Evolutionary conservation across 2,329 filamentous ascomycete species (phyloP).

Genomic region (Tolypocladium cylindrosporum): DNA sequence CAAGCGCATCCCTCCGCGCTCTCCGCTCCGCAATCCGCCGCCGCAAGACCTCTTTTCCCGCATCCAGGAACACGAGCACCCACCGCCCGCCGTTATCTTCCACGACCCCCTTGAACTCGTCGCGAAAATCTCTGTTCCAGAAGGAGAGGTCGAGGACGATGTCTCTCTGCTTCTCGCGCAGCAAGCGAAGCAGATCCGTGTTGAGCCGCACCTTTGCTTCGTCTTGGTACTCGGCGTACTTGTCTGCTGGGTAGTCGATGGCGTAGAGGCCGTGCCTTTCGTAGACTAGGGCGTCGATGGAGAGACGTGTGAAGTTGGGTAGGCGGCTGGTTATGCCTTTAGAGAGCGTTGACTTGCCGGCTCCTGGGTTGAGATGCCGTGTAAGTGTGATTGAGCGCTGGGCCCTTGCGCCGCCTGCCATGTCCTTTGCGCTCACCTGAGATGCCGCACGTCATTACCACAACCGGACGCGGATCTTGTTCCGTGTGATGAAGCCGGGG

Average conservation of each 20-base stretch:
- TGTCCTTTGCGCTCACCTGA: background rate
- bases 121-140: background rate
- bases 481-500: background rate
- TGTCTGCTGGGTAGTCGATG: background rate
- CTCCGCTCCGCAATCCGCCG: background rate
- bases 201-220: background rate
- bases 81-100: background rate
- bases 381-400: background rate
- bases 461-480: background rate
- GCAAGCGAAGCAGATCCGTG: background rate
- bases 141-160: background rate
- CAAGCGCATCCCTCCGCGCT: background rate
- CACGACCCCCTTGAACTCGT: background rate
- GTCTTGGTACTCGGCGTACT: background rate
- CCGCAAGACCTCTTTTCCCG: background rate
- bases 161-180: background rate
- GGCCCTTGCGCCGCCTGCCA: background rate
- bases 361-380: background rate
- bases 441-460: background rate
- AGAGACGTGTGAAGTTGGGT: background rate
- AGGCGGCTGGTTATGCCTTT: background rate
- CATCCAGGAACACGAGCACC: background rate
- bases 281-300: background rate
- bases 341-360: background rate
- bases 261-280: background rate